Evolutionary conservation across 768 basidiomycete species (phyloP), one percentile per base, ranked within the genome.

Genomic region (Boletellus ananas): DNA sequence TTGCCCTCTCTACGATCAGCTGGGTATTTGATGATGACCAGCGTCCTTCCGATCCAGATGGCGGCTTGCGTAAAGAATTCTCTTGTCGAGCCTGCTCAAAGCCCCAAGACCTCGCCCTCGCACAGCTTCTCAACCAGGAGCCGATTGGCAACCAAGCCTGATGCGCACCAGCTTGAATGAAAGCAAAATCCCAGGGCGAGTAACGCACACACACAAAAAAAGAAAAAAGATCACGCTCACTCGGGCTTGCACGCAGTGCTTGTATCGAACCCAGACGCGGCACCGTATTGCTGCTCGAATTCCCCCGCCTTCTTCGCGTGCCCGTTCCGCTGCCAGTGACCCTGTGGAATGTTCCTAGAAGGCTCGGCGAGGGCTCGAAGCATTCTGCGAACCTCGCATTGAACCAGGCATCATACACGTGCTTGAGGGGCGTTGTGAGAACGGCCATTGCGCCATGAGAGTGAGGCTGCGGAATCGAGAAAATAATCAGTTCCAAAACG

Each of bases 341-440:
- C 72, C 12, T 69, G 59, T 12, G 72, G 58, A 21, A 71, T 58
- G 14, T 70, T 69, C 13, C 74, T 69, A 47, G 74, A 60, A 31
- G 69, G 65, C 20, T 69, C 60, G 14, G 85, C 74, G 82, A 83
- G 8, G 93, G 92, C 62, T 93, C 87, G 20, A 97, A 82, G 66
- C 97, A 99, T 12, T 90, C 91, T 68, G 96, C 94, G 59, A 99
- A 94, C 95, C 94, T 97, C 9, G 87, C 81, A 62, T 96, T 96
- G 74, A 98, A 98, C 74, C 95, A 98, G 0, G 88, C 75, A 68
- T 98, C 94, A 65, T 96, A 98, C 49, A 81, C 72, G 45, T 83
- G 81, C 68, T 98, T 97, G 50, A 95, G 77, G 0, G 89, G 85
- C 6, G 94, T 96, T 25, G 23, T 25, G 23, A 25, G 23, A 25